Conservation (phyloP, 768 basidiomycete genomes). For the Boletus sp. region DNA sequence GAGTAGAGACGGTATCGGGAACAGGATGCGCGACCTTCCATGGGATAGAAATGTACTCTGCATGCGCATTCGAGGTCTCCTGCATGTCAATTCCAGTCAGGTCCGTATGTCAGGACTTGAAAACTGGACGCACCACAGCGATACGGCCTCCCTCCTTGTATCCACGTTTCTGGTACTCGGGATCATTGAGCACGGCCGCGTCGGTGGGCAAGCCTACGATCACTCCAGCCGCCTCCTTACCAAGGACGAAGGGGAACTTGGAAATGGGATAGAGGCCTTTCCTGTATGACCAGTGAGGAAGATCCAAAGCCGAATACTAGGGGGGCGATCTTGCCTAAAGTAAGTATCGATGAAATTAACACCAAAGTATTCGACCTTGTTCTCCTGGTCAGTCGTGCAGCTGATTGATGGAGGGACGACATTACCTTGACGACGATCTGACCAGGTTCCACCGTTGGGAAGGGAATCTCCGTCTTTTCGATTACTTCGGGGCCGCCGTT, state of each 20-base stretch:
- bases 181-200: constrained; percentile 52
- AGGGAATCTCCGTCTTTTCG: constrained; percentile 62
- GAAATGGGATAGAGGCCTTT: constrained; percentile 62
- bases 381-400: not conserved
- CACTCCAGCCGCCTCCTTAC: constrained; percentile 76
- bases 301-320: not conserved
- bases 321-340: constrained; percentile 49
- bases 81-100: constrained; percentile 20
- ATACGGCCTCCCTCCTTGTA: constrained; percentile 73
- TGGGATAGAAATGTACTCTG: constrained; percentile 69
- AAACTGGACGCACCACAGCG: constrained; percentile 53
- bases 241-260: constrained; percentile 64
- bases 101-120: not conserved
- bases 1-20: constrained; percentile 58
- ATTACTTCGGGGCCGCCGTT: constrained; percentile 78
- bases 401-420: not conserved
- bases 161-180: constrained; percentile 60
- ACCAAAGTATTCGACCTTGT: constrained; percentile 68
- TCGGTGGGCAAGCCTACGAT: constrained; percentile 76
- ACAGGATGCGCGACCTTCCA: constrained; percentile 64
- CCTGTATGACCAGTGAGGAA: constrained; percentile 32
- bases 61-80: constrained; percentile 53
- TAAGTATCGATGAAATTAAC: constrained; percentile 91
- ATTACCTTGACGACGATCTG: constrained; percentile 51
- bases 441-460: constrained; percentile 58